Conservation (phyloP, 2,329 filamentous ascomycete species). For the Penicillium sclerotigenum region DNA sequence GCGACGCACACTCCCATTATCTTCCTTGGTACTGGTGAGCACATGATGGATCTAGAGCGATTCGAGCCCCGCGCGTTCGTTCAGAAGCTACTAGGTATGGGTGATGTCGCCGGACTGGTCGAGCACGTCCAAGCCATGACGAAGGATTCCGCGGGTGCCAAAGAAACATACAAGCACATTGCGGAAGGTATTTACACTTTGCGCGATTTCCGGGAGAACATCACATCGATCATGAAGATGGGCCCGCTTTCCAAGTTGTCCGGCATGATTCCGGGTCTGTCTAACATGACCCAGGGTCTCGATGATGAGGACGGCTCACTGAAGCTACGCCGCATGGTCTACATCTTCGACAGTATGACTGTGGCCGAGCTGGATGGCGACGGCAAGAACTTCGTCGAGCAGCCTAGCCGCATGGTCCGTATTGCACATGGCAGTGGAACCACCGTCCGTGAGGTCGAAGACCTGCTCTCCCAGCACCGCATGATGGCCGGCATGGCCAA, state of each 20-base stretch:
- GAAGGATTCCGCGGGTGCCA: slow-evolving; percentile 72
- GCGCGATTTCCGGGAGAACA: slow-evolving; percentile 88
- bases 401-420: slow-evolving; percentile 88
- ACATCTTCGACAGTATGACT: slow-evolving; percentile 98
- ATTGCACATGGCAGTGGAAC: slow-evolving; percentile 89
- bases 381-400: slow-evolving; percentile 88
- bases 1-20: slow-evolving; percentile 96
- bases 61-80: slow-evolving; percentile 93
- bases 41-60: slow-evolving; percentile 89
- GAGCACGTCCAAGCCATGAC: slow-evolving; percentile 96
- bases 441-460: slow-evolving; percentile 87
- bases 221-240: slow-evolving; percentile 99
- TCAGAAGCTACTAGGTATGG: slow-evolving; percentile 92
- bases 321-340: slow-evolving; percentile 97
- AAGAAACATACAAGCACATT: slow-evolving; percentile 99
- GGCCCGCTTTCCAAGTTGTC: slow-evolving; percentile 95
- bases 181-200: slow-evolving; percentile 95
- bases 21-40: slow-evolving; percentile 95
- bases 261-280: slow-evolving; percentile 95
- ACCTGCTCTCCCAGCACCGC: slow-evolving; percentile 92
- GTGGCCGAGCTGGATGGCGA: slow-evolving; percentile 92
- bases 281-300: slow-evolving; percentile 90
- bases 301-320: slow-evolving; percentile 93
- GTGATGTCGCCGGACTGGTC: slow-evolving; percentile 89
- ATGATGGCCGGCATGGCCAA: slow-evolving; percentile 99